Evolutionary conservation across 495 filamentous ascomycete species (phyloP), one percentile per base, ranked within the genome.

Genomic region (Parachaetomium inaequale): DNA sequence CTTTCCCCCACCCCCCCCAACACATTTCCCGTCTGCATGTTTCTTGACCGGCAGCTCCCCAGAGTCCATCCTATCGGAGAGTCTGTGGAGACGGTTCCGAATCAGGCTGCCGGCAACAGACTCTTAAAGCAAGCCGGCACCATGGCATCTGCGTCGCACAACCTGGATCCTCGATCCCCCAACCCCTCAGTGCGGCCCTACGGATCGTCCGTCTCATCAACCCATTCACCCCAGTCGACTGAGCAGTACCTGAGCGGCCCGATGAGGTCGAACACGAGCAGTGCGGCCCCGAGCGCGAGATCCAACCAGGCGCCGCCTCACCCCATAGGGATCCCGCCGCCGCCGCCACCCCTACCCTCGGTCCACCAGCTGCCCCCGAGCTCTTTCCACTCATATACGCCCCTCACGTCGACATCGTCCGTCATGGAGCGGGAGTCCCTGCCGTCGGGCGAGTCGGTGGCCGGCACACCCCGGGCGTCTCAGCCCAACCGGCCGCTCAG

Each of bases 101-200:
- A 70, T 65, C 66, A 72, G 71, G 66, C 66, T 63, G 60, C 65
- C 53, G 71, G 65, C 61, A 63, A 60, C 66, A 67, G 58, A 51
- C 53, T 65, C 58, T 65, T 59, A 62, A 66, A 70, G 49, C 54
- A 70, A 47, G 60, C 69, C 68, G 69, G 65, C 67, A 78, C 66
- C 68, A 85, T 85, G 82, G 79, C 80, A 66, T 76, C 80, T 58
- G 71, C 77, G 72, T 76, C 80, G 58, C 79, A 82, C 67, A 78
- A 80, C 67, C 74, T 73, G 17, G 81, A 77, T 63, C 75, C 80
- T 66, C 81, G 79, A 67, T 85, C 82, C 28, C 82, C 82, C 59
- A 80, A 79, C 66, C 76, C 74, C 52, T 81, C 80, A 34, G 76
- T 75, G 29, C 72, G 78, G 64, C 81, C 81, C 43, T 84, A 82